Evolutionary conservation across 805 yeast genomes (phyloP).

Genomic region (Teunomyces cretensis): DNA sequence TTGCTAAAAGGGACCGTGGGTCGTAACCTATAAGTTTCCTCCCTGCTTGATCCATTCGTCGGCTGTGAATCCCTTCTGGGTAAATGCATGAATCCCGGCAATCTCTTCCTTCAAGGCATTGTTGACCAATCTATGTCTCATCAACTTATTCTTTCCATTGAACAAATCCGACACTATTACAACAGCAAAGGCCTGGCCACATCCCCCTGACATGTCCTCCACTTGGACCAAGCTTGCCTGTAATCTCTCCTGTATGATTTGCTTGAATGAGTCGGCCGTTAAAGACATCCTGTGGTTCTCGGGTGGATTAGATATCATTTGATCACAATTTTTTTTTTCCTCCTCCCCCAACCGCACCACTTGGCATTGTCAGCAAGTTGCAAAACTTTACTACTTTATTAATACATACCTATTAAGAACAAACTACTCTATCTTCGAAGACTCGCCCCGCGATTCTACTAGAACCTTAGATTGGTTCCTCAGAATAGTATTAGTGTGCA

Average conservation of each 20-base stretch:
- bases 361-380: background rate
- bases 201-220: constrained; percentile 80
- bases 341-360: background rate
- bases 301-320: background rate
- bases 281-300: constrained; percentile 23
- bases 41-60: constrained; percentile 72
- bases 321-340: background rate
- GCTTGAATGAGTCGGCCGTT: constrained; percentile 43
- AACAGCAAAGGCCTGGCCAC: constrained; percentile 97
- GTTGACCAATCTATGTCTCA: constrained; percentile 87
- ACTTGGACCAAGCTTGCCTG: constrained; percentile 67
- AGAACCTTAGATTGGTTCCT: constrained; percentile 29
- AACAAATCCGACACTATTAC: constrained; percentile 74
- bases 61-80: constrained; percentile 84
- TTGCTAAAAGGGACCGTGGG: background rate
- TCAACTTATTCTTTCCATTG: constrained; percentile 76
- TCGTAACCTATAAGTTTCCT: constrained; percentile 15
- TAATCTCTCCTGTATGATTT: constrained; percentile 54
- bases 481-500: constrained; percentile 28
- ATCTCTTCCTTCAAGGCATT: constrained; percentile 79
- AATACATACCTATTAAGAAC: constrained; percentile 2
- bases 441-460: constrained; percentile 32
- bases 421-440: constrained; percentile 13
- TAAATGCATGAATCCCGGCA: constrained; percentile 87
- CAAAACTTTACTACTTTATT: background rate